A percentile compares a stretch with the other conserved stretches of the same genome.
Evolutionary conservation across 345 rosid species (phyloP).

Genomic region (Ceriops tagal): DNA sequence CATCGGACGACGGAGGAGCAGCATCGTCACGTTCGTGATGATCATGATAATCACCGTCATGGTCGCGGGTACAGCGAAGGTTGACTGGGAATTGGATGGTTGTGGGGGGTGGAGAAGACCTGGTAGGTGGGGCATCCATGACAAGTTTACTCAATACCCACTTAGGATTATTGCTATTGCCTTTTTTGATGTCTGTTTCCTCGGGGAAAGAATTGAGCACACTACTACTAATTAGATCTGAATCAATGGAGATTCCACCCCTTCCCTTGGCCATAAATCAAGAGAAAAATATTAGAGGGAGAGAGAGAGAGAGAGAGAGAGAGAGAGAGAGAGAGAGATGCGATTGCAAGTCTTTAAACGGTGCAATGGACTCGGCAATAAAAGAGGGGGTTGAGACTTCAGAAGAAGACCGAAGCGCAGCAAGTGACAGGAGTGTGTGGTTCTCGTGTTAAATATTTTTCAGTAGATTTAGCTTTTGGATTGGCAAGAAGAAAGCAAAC

Average conservation of each 20-base stretch:
- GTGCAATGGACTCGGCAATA: slow-evolving; percentile 72
- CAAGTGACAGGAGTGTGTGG: not conserved
- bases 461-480: not conserved
- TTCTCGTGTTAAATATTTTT: not conserved
- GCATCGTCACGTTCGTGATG: not conserved
- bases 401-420: slow-evolving; percentile 38
- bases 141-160: not conserved
- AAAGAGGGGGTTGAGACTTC: slow-evolving; percentile 38
- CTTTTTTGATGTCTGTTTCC: not conserved
- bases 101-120: slow-evolving; percentile 33
- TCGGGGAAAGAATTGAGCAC: slow-evolving; percentile 50
- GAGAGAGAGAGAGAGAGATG: slow-evolving; percentile 17
- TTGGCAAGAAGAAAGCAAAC: not conserved
- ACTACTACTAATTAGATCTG: slow-evolving; percentile 26
- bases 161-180: not conserved
- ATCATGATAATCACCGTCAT: not conserved
- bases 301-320: slow-evolving; percentile 22
- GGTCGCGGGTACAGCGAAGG: slow-evolving; percentile 17
- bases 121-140: slow-evolving; percentile 18
- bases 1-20: slow-evolving; percentile 11
- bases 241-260: slow-evolving; percentile 62
- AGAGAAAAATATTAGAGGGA: slow-evolving; percentile 24
- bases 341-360: slow-evolving; percentile 29
- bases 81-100: slow-evolving; percentile 47
- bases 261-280: slow-evolving; percentile 51